phyloP scores from a whole-genome alignment of 768 basidiomycete species.

The Filobasidium floriforme region DNA sequence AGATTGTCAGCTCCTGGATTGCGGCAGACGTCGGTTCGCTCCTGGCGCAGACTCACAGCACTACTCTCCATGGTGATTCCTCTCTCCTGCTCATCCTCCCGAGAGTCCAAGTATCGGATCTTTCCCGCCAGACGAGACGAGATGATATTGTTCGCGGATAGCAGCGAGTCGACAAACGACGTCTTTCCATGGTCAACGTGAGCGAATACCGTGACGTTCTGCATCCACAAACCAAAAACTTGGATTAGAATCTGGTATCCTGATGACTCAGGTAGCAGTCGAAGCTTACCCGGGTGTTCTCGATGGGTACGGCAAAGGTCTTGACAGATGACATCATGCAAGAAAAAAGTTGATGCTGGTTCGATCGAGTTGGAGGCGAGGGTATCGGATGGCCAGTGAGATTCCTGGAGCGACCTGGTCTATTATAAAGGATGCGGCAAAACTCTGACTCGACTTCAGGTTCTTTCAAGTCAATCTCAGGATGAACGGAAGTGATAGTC shows the following conservation, averaged over 20 bases:
- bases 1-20: not conserved
- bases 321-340: conserved; percentile 9
- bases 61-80: conserved; percentile 99
- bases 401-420: too few species aligned
- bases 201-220: conserved; percentile 54
- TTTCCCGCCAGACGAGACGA: conserved; percentile 91
- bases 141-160: conserved; percentile 97
- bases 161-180: conserved; percentile 70
- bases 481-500: too few species aligned
- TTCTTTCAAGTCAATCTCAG: too few species aligned
- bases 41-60: conserved; percentile 50
- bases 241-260: not conserved
- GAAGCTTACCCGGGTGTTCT: conserved; percentile 37
- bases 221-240: conserved; percentile 51
- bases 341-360: not conserved
- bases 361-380: not conserved
- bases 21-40: not conserved
- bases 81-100: conserved; percentile 94
- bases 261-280: not conserved
- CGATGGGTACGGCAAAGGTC: conserved; percentile 38
- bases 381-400: too few species aligned
- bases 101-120: conserved; percentile 85
- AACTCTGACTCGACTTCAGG: too few species aligned
- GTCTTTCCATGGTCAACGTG: conserved; percentile 76
- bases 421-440: too few species aligned